Base-by-base conservation (phyloP, 164 flowering plant species). In the Sedum album region DNA sequence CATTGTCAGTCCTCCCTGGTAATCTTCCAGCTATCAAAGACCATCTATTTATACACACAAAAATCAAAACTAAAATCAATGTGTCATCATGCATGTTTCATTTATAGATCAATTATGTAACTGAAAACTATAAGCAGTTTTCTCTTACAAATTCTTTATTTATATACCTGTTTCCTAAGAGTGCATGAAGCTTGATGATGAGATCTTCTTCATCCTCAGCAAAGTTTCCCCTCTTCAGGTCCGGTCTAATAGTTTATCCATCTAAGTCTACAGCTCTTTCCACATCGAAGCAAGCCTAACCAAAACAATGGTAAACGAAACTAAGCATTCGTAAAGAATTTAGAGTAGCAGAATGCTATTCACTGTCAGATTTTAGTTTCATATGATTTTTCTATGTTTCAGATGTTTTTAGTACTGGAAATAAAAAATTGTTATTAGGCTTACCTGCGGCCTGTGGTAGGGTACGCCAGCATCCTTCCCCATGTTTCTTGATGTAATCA, bases 191-290 rank as follows among this genome's bases (percentile, higher is more conserved):
- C 79, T 82, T 86, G 71, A 86, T 83, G 79, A 87, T 85, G 66
- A 87, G 91, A 74, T 85, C 87, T 66, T 87, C 88, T 79, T 87
- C 91, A 77, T 87, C 91, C 72, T 85, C 87, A 28, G 76, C 81
- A 71, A 87, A 87, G 76, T 82, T 83, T 51, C 86, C 88, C 69
- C 85, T 77, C 67, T 86, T 86, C 67, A 83, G 80, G 75, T 86
- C 85, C 0, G 91, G 91, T 75, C 23, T 82, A 79, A 74, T 86
- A 84, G 68, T 86, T 86, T 72, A 81, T 84, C 91, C 88, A 84
- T 78, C 91, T 83, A 62, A 82, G 73, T 67, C 88, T 78, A n/a
- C n/a, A n/a, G n/a, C n/a, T n/a, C n/a, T n/a, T n/a, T n/a, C n/a
- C n/a, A n/a, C n/a, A n/a, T n/a, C n/a, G n/a, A n/a, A n/a, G n/a